Conservation (phyloP, 192 early-diverging fungal species). For the Lobulomyces angularis region DNA sequence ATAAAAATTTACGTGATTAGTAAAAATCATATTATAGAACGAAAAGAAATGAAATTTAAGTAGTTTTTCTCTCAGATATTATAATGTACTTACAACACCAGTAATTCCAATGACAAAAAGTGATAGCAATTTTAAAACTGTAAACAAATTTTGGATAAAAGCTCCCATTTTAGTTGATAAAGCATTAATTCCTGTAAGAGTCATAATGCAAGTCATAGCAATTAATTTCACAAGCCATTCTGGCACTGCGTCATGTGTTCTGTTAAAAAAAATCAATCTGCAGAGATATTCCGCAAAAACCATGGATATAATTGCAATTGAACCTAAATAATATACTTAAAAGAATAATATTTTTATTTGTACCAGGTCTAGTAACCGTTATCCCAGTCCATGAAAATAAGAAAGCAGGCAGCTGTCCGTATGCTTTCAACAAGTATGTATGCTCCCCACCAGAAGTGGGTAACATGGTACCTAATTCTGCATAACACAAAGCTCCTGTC, state of each 20-base stretch:
- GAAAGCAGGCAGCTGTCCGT: constrained; percentile 58
- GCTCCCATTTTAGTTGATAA: constrained; percentile 19
- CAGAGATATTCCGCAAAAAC: constrained; percentile 67
- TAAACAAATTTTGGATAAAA: constrained; percentile 29
- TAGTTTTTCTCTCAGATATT: not conserved
- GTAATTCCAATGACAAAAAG: constrained; percentile 22
- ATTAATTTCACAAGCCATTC: constrained; percentile 25
- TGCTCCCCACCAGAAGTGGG: constrained; percentile 79
- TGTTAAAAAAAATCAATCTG: constrained; percentile 36
- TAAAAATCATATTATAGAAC: no score
- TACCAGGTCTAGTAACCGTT: constrained; percentile 44
- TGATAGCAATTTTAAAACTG: constrained; percentile 24
- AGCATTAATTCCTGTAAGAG: constrained; percentile 25
- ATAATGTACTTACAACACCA: constrained; percentile 12
- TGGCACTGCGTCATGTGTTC: constrained; percentile 9
- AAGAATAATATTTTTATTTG: not conserved
- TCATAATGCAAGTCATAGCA: constrained; percentile 23
- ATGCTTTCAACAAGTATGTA: constrained; percentile 69
- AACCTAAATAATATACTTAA: constrained; percentile 32
- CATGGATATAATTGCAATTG: constrained; percentile 62
- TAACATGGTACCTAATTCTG: constrained; percentile 79
- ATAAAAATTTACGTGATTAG: no score
- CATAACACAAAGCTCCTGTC: constrained; percentile 73
- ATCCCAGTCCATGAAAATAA: constrained; percentile 62
- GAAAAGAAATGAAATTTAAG: no score